phyloP scores from a whole-genome alignment of 179 eudicot species.

The Heliamphora pulchella region DNA sequence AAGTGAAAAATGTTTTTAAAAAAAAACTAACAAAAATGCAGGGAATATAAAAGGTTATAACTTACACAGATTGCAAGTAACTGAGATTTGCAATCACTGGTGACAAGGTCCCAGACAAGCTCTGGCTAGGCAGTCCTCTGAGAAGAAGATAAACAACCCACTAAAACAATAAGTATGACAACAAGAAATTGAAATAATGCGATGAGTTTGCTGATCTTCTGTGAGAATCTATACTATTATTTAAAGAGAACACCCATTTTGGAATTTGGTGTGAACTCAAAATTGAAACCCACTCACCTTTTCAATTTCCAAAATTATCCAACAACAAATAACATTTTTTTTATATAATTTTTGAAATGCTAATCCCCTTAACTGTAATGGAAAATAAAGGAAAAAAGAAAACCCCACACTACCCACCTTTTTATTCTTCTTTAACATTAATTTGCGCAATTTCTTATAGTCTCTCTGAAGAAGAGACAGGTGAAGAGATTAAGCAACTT shows the following conservation, averaged over 20 bases:
- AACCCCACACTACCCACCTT: too few relatives aligned
- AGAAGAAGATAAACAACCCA: conserved; percentile 13
- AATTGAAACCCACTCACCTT: too few relatives aligned
- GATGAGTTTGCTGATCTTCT: neutral
- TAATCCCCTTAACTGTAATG: too few relatives aligned
- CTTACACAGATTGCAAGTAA: conserved; percentile 70
- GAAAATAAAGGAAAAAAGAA: too few relatives aligned
- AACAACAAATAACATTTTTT: too few relatives aligned
- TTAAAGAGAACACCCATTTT: too few relatives aligned
- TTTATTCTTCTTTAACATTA: too few relatives aligned
- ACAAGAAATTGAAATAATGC: neutral
- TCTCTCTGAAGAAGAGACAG: neutral
- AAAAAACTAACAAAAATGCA: neutral
- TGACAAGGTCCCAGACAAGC: conserved; percentile 71
- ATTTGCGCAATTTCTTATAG: too few relatives aligned
- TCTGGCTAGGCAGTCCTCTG: conserved; percentile 82
- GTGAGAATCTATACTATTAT: neutral
- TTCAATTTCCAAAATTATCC: too few relatives aligned
- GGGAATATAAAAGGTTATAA: neutral
- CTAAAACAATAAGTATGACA: neutral
- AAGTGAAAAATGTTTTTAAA: neutral
- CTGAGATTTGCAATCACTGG: conserved; percentile 77
- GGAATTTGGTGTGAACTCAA: too few relatives aligned
- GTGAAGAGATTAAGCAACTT: conserved; percentile 24
- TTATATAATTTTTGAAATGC: too few relatives aligned